Percentiles rank a stretch among this genome's conserved stretches.
phyloP scores from a whole-genome alignment of 108 stramenopile species.

The Nannochloropsis granulata region DNA sequence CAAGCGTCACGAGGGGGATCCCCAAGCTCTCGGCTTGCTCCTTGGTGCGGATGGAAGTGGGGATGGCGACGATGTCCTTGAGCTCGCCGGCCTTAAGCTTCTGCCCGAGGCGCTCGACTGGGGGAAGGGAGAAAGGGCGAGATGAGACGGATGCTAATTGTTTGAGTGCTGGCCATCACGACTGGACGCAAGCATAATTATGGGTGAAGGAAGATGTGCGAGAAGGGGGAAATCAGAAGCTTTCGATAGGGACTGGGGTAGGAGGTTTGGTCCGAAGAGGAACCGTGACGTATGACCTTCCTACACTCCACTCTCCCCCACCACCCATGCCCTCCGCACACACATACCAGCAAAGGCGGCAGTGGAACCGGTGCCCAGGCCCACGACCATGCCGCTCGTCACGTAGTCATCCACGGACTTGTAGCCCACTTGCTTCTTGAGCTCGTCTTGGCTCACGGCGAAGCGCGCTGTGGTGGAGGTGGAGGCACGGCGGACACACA shows the following conservation, averaged over 20 bases:
- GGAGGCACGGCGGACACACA: background rate
- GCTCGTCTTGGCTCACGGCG: conserved; percentile 25
- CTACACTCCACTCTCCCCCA: background rate
- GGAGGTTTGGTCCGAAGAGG: no score
- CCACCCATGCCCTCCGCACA: background rate
- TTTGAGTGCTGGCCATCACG: no score
- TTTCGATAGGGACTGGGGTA: no score
- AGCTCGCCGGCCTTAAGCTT: conserved; percentile 67
- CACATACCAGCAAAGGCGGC: conserved; percentile 66
- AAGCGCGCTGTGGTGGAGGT: background rate
- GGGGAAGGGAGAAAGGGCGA: background rate
- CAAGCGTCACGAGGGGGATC: conserved; percentile 85
- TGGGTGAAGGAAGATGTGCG: no score
- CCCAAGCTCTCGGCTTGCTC: conserved; percentile 74
- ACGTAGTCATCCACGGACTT: conserved; percentile 50
- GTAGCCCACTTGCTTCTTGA: conserved; percentile 40
- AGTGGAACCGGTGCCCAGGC: conserved; percentile 97
- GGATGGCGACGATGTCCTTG: conserved; percentile 87
- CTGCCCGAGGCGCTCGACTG: conserved; percentile 87
- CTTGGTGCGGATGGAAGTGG: conserved; percentile 89
- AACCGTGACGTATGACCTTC: no score
- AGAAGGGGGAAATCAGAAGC: no score
- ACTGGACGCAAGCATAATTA: no score
- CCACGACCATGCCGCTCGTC: conserved; percentile 81
- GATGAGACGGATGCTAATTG: background rate